These are phyloP conservation scores for Dendrocalamus sinicus DNA, from an alignment of 176 grass and related monocot genomes.

Conservation along the genomic window DNA sequence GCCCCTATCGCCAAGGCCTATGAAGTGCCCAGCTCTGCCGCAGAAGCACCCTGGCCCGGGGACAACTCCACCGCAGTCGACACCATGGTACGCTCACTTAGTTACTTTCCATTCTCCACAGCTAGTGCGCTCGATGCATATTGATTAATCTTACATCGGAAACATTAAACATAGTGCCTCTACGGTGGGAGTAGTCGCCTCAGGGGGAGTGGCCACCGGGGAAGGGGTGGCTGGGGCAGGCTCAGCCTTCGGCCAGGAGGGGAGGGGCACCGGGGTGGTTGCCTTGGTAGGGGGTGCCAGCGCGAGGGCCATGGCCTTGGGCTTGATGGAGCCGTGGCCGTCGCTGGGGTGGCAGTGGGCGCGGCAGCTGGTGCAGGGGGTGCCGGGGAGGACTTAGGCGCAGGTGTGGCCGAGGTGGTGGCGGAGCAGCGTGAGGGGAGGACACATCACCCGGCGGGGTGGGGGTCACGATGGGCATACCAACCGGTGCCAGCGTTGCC, in stretches of 20 bases:
- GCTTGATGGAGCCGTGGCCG: not conserved
- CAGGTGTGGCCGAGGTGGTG: not conserved
- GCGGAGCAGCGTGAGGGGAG: not conserved
- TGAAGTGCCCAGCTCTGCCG: slow-evolving; percentile 3
- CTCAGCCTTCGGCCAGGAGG: not conserved
- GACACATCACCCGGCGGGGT: not conserved
- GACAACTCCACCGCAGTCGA: slow-evolving; percentile 30
- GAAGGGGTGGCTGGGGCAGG: not conserved
- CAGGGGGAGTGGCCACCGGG: not conserved
- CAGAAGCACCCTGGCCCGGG: slow-evolving; percentile 43
- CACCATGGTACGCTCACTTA: slow-evolving; percentile 38
- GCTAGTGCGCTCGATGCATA: not conserved
- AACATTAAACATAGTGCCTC: not conserved
- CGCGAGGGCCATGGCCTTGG: not conserved
- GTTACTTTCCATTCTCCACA: not conserved
- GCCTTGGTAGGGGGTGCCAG: slow-evolving; percentile 26
- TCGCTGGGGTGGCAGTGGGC: slow-evolving; percentile 6
- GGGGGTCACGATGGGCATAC: not conserved
- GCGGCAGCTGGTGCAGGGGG: not conserved
- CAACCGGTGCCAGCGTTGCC: not conserved
- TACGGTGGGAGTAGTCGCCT: too few relatives aligned
- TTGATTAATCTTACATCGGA: not conserved
- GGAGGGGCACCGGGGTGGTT: not conserved
- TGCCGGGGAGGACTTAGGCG: not conserved
- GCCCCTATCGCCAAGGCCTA: not conserved